These are phyloP conservation scores for Chrysosporium keratinophilum DNA, from an alignment of 2,329 filamentous ascomycete species.

Conservation along the genomic window DNA sequence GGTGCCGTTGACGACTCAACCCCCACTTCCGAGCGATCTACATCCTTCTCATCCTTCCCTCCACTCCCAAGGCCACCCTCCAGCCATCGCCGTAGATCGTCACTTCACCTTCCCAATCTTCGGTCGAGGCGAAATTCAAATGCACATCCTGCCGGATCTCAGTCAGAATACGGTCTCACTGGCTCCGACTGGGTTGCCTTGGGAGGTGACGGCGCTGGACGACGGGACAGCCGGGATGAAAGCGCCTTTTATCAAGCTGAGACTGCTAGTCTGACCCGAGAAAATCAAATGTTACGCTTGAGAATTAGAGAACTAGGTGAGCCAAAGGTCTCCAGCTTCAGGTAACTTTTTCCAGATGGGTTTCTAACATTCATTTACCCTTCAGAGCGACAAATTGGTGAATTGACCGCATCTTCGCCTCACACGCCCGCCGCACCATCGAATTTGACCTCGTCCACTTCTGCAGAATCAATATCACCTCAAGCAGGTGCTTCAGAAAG, in stretches of 20 bases:
- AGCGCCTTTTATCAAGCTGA: conserved; percentile 40
- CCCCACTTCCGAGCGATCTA: conserved; percentile 35
- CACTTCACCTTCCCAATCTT: conserved; percentile 26
- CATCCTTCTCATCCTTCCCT: conserved; percentile 29
- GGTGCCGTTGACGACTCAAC: conserved; percentile 36
- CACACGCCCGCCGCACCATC: conserved; percentile 17
- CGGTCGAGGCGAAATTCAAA: conserved; percentile 24
- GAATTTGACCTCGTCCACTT: conserved; percentile 16
- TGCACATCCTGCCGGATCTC: conserved; percentile 23
- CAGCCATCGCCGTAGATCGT: conserved; percentile 24
- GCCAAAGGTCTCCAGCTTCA: conserved; percentile 3
- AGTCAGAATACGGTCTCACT: conserved; percentile 10
- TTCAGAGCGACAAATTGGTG: conserved; percentile 27
- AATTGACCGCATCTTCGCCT: conserved; percentile 20
- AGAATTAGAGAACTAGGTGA: conserved; percentile 40
- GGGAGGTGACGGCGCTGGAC: conserved; percentile 21
- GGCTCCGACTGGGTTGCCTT: conserved; percentile 19
- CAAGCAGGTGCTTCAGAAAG: conserved; percentile 1
- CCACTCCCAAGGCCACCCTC: conserved; percentile 18
- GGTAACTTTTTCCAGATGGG: neutral
- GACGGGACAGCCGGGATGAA: conserved; percentile 37
- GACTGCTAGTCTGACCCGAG: conserved; percentile 36
- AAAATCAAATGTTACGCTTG: conserved; percentile 41
- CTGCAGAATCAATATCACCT: conserved; percentile 14
- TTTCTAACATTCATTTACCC: neutral